A percentile compares a stretch with the other conserved stretches of the same genome.
These are phyloP conservation scores for Ophiorrhiza pumila DNA, from an alignment of 257 asterid genomes.

Conservation along the genomic window DNA sequence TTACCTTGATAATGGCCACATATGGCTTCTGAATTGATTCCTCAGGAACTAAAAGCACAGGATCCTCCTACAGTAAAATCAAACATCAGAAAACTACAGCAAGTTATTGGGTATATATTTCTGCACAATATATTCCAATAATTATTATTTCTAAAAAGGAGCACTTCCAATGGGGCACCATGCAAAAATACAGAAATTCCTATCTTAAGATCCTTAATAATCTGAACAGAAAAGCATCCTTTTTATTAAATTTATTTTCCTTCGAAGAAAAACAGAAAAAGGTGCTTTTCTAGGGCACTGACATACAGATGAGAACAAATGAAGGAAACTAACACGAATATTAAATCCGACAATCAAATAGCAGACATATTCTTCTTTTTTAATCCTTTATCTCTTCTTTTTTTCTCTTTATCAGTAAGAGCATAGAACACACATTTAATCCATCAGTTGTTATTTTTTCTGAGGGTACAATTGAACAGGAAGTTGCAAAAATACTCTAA, in stretches of 20 bases:
- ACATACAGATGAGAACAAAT: neutral
- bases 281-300: too few relatives aligned
- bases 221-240: neutral
- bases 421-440: neutral
- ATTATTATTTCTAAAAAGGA: neutral
- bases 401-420: neutral
- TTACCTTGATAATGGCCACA: constrained; percentile 92
- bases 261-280: too few relatives aligned
- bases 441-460: too few relatives aligned
- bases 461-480: too few relatives aligned
- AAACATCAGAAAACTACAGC: constrained; percentile 14
- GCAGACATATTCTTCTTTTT: neutral
- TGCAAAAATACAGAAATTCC: too few relatives aligned
- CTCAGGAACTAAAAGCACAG: constrained; percentile 81
- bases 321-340: neutral
- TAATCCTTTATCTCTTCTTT: neutral
- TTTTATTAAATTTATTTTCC: too few relatives aligned
- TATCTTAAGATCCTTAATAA: neutral
- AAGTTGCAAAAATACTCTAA: too few relatives aligned
- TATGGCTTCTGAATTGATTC: constrained; percentile 63
- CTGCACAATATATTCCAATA: neutral
- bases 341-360: neutral
- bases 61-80: constrained; percentile 64
- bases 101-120: neutral
- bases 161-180: neutral